Evolutionary conservation across 1,139 yeast genomes (phyloP).

Genomic region (Yamadazyma sp.): DNA sequence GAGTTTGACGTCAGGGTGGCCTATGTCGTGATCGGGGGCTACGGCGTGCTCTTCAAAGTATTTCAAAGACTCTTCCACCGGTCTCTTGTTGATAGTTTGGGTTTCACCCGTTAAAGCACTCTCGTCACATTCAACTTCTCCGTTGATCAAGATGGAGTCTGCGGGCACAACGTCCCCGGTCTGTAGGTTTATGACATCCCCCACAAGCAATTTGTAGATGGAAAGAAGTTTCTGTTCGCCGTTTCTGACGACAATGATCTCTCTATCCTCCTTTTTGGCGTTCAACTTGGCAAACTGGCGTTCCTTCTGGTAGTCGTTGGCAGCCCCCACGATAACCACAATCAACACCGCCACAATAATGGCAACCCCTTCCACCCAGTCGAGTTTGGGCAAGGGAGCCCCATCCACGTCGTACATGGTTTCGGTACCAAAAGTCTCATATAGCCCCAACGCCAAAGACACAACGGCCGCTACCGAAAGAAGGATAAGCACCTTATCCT

Average conservation of each 20-base stretch:
- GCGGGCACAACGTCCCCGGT: conserved; percentile 96
- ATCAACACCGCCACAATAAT: conserved; percentile 88
- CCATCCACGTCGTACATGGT: conserved; percentile 79
- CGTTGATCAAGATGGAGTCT: conserved; percentile 75
- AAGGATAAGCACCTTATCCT: conserved; percentile 86
- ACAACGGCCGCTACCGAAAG: conserved; percentile 84
- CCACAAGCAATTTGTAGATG: conserved; percentile 77
- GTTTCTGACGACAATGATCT: conserved; percentile 71
- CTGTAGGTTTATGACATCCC: conserved; percentile 78
- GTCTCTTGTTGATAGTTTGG: conserved; percentile 67
- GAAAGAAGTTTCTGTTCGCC: conserved; percentile 71
- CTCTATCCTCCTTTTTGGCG: conserved; percentile 82
- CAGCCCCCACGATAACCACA: conserved; percentile 91
- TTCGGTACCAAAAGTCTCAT: conserved; percentile 87
- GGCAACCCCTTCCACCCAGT: conserved; percentile 99
- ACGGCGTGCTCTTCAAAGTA: conserved; percentile 30
- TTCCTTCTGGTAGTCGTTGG: conserved; percentile 95
- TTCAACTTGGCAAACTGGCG: conserved; percentile 87
- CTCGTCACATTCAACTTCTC: conserved; percentile 88
- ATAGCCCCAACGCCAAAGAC: conserved; percentile 86
- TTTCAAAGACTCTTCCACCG: conserved; percentile 51
- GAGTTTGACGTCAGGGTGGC: conserved; percentile 41
- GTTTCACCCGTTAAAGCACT: conserved; percentile 94
- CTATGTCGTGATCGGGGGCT: conserved; percentile 45
- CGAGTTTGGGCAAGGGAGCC: conserved; percentile 71